phyloP scores from a whole-genome alignment of 164 flowering plant genomes.

The Saururus chinensis region DNA sequence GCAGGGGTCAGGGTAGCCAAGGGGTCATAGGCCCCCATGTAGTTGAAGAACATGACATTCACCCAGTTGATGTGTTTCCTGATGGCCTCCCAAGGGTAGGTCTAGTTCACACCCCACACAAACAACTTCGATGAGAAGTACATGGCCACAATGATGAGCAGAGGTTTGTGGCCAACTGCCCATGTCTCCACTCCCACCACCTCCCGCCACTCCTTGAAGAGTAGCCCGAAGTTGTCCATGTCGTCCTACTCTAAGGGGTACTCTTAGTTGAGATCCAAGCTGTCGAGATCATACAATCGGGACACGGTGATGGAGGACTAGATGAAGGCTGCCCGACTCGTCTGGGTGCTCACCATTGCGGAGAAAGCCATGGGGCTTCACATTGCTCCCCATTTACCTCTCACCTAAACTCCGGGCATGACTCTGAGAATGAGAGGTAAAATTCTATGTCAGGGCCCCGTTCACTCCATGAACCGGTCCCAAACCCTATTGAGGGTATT shows the following conservation, averaged over 20 bases:
- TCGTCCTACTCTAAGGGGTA: conserved; percentile 10
- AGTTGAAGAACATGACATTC: conserved; percentile 15
- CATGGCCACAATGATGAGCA: conserved; percentile 17
- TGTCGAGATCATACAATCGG: conserved; percentile 20
- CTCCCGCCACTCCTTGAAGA: conserved; percentile 19
- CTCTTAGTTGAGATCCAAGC: conserved; percentile 31
- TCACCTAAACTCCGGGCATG: no score
- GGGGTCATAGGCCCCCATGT: conserved; percentile 7
- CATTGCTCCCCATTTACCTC: no score
- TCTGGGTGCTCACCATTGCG: conserved; percentile 8
- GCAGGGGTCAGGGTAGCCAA: conserved; percentile 6
- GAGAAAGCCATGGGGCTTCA: conserved; percentile 8
- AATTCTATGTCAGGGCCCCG: no score
- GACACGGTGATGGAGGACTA: conserved; percentile 18
- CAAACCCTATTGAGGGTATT: no score
- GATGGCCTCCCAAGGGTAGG: background rate
- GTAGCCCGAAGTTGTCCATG: no score
- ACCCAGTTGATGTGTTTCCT: conserved; percentile 11
- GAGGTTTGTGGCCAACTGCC: no score
- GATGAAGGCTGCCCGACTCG: conserved; percentile 16
- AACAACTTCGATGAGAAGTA: conserved; percentile 11
- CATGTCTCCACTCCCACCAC: conserved; percentile 22
- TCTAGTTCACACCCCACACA: background rate
- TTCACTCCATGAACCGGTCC: no score
- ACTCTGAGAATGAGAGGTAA: no score